These are phyloP conservation scores for Rhizopus microsporus DNA, from an alignment of 371 early-diverging fungal species.

Conservation along the genomic window DNA sequence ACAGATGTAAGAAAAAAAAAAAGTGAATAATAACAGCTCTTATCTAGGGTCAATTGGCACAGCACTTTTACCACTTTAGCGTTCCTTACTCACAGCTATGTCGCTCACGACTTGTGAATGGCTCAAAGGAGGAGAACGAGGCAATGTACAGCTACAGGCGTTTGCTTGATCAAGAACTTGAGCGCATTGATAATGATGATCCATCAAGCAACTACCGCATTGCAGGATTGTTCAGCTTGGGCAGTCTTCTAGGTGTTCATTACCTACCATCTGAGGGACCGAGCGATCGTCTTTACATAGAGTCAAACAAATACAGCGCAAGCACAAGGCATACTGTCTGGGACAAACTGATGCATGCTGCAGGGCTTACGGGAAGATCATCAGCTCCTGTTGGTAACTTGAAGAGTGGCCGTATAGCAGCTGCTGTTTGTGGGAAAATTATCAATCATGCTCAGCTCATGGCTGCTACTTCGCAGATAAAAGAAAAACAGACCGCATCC, in stretches of 20 bases:
- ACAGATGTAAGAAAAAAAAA: slow-evolving; percentile 27
- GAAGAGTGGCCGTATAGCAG: slow-evolving; percentile 41
- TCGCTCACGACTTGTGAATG: slow-evolving; percentile 16
- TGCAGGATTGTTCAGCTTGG: slow-evolving; percentile 30
- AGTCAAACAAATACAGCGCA: slow-evolving; percentile 26
- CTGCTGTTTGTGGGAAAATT: slow-evolving; percentile 38
- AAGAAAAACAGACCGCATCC: slow-evolving; percentile 10
- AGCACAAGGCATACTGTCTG: slow-evolving; percentile 18
- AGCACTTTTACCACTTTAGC: slow-evolving; percentile 40
- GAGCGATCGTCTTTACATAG: slow-evolving; percentile 13
- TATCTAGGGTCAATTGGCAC: slow-evolving; percentile 13
- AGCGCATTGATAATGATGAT: slow-evolving; percentile 24
- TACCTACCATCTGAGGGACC: slow-evolving; percentile 20
- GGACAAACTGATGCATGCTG: slow-evolving; percentile 21
- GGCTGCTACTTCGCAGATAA: slow-evolving; percentile 6
- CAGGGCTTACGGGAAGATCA: slow-evolving; percentile 25
- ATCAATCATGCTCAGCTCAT: slow-evolving; percentile 16
- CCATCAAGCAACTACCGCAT: slow-evolving; percentile 30
- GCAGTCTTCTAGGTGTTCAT: slow-evolving; percentile 32
- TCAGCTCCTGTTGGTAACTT: slow-evolving; percentile 32
- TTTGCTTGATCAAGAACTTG: slow-evolving; percentile 12
- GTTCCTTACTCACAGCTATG: slow-evolving; percentile 29
- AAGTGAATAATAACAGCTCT: not conserved
- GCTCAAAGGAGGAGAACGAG: slow-evolving; percentile 9
- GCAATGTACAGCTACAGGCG: slow-evolving; percentile 2